Conservation (phyloP, 108 stramenopile genomes). For the Pelagomonas calceolata region DNA sequence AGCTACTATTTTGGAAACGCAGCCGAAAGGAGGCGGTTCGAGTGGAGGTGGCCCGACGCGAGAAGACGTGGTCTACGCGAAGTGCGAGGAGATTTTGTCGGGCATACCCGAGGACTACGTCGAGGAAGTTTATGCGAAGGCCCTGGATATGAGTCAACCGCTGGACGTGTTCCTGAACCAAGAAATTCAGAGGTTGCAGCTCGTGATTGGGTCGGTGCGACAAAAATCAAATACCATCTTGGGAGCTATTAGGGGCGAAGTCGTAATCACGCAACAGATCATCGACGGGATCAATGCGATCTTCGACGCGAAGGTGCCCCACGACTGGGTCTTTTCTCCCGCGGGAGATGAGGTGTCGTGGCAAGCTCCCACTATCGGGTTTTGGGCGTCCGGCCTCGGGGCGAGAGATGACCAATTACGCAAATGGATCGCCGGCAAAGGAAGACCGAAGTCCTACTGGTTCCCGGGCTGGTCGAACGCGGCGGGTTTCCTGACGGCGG, state of each 20-base stretch:
- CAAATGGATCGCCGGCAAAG: slow-evolving; percentile 14
- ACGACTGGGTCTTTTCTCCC: slow-evolving; percentile 18
- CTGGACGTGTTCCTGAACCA: slow-evolving; percentile 37
- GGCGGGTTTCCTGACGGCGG: slow-evolving; percentile 37
- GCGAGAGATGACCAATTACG: slow-evolving; percentile 18
- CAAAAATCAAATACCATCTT: slow-evolving; percentile 8
- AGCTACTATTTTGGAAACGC: slow-evolving; percentile 26
- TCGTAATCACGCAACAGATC: slow-evolving; percentile 26
- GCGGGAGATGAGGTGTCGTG: slow-evolving; percentile 36
- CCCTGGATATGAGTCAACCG: slow-evolving; percentile 27
- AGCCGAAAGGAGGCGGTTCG: slow-evolving; percentile 21
- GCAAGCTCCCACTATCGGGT: slow-evolving; percentile 15
- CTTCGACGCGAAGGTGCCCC: slow-evolving; percentile 25
- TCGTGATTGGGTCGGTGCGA: slow-evolving; percentile 13
- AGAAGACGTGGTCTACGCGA: slow-evolving; percentile 26
- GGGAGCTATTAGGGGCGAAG: slow-evolving; percentile 33
- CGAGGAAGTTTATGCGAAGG: slow-evolving; percentile 15
- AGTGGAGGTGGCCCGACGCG: slow-evolving; percentile 3
- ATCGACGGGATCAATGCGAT: slow-evolving; percentile 14
- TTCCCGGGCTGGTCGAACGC: slow-evolving; percentile 35
- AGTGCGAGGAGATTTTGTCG: slow-evolving; percentile 19
- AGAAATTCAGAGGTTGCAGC: slow-evolving; percentile 28
- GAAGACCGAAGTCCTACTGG: slow-evolving; percentile 25
- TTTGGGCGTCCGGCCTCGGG: slow-evolving; percentile 21
- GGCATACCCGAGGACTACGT: slow-evolving; percentile 20